Conservation (phyloP, 306 rosid species). For the Rosa multiflora region DNA sequence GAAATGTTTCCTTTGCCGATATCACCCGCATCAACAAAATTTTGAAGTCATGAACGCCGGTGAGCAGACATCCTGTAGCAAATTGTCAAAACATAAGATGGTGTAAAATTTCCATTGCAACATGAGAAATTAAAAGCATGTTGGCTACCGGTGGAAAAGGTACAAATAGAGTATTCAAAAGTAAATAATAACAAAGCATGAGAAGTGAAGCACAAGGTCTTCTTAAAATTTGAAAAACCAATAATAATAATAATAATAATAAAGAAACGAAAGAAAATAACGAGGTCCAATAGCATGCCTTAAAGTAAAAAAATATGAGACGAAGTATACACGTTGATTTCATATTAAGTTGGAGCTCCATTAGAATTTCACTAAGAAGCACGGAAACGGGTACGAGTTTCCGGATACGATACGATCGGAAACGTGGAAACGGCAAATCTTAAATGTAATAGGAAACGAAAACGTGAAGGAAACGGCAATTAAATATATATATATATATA, state of each 20-base stretch:
- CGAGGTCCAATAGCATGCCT: neutral
- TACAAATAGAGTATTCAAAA: neutral
- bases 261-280: too few relatives aligned
- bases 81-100: conserved; percentile 19
- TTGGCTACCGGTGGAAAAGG: neutral
- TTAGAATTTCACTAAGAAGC: conserved; percentile 9
- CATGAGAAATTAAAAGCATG: conserved; percentile 10
- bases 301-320: neutral
- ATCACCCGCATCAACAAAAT: conserved; percentile 43
- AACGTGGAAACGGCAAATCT: too few relatives aligned
- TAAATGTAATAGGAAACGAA: too few relatives aligned
- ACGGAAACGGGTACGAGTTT: too few relatives aligned
- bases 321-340: neutral
- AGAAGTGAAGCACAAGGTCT: neutral
- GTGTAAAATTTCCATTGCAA: conserved; percentile 19
- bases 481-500: too few relatives aligned
- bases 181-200: neutral
- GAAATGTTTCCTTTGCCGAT: conserved; percentile 42
- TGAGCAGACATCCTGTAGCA: conserved; percentile 71
- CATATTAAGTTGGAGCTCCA: neutral
- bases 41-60: conserved; percentile 67
- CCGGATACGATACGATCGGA: too few relatives aligned
- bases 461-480: too few relatives aligned
- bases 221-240: neutral
- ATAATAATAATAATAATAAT: too few relatives aligned